Percentiles rank a stretch among this genome's conserved stretches.
phyloP scores from a whole-genome alignment of 1,284 basidiomycete species.

The Pseudozyma hubeiensis region DNA sequence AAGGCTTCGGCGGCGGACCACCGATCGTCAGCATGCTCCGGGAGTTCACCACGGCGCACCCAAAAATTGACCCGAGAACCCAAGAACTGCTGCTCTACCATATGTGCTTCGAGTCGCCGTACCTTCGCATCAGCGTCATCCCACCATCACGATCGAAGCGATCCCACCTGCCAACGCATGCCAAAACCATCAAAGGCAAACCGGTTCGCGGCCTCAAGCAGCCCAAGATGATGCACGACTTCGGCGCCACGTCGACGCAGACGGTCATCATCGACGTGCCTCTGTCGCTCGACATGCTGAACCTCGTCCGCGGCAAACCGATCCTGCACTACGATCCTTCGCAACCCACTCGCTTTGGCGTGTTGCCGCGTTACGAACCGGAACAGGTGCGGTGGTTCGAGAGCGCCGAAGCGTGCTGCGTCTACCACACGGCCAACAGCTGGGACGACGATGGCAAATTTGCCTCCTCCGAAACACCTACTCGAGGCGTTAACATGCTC shows the following conservation, averaged over 20 bases:
- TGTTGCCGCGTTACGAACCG: slow-evolving; percentile 70
- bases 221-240: slow-evolving; percentile 72
- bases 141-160: slow-evolving; percentile 38
- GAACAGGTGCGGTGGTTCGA: slow-evolving; percentile 69
- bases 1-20: slow-evolving; percentile 42
- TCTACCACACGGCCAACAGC: slow-evolving; percentile 73
- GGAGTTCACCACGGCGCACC: slow-evolving; percentile 72
- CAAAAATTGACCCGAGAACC: slow-evolving; percentile 71
- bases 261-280: slow-evolving; percentile 72
- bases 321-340: slow-evolving; percentile 71
- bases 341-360: slow-evolving; percentile 70
- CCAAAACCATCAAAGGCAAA: slow-evolving; percentile 48
- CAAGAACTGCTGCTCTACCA: slow-evolving; percentile 71
- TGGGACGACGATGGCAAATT: slow-evolving; percentile 68
- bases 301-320: slow-evolving; percentile 70
- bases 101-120: slow-evolving; percentile 71
- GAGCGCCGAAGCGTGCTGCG: slow-evolving; percentile 70
- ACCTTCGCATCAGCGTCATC: slow-evolving; percentile 71
- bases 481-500: slow-evolving; percentile 68
- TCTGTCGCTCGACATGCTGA: slow-evolving; percentile 71
- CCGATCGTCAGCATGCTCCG: slow-evolving; percentile 64
- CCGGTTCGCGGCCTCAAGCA: slow-evolving; percentile 57
- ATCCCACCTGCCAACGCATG: not conserved
- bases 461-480: slow-evolving; percentile 36
- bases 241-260: slow-evolving; percentile 69